Evolutionary conservation across 2,329 filamentous ascomycete species (phyloP), one percentile per base, ranked within the genome.

Genomic region (Ophiostoma montium): DNA sequence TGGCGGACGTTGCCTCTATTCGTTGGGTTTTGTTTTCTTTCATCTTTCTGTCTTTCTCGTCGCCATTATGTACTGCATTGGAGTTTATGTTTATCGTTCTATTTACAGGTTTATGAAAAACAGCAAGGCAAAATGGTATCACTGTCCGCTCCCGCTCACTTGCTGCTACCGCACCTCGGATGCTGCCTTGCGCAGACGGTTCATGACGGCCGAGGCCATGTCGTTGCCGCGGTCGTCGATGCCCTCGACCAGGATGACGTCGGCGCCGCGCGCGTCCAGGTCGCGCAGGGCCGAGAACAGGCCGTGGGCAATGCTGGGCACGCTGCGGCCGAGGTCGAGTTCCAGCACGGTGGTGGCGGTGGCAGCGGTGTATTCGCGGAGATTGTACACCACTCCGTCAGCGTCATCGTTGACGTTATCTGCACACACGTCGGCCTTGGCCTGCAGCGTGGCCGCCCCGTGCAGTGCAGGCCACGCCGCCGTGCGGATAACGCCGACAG

Each of bases 221-320:
- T 92, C 85, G 61, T 92, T 85, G 31, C 84, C 80, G 52, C 83
- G 78, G 52, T 85, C 84, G 53, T 78, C 71, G 50, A 95, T 84
- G 2, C 90, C 90, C 63, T 98, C 92, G 11, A 96, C 86, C 57
- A 89, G 85, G 47, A 98, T 95, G 18, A 84, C 72, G 60, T 92
- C 81, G 4, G 87, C 87, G 30, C 80, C 76, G 54, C 79, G 72
- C 58, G 81, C 77, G 63, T 98, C 92, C 54, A 98, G 74, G 57
- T 89, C 85, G 48, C 92, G 74, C 48, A 98, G 69, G 2, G 87
- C 86, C 12, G 86, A 86, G 62, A 98, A 98, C 13, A 98, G 70
- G 0, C 86, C 85, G 57, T 89, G 79, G 1, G 92, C 90, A 57
- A 98, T 88, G 31, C 76, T 76, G 56, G 77, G 76, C 0, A 80